phyloP scores from a whole-genome alignment of 2,329 filamentous ascomycete species.

The Xylariaceae sp. region DNA sequence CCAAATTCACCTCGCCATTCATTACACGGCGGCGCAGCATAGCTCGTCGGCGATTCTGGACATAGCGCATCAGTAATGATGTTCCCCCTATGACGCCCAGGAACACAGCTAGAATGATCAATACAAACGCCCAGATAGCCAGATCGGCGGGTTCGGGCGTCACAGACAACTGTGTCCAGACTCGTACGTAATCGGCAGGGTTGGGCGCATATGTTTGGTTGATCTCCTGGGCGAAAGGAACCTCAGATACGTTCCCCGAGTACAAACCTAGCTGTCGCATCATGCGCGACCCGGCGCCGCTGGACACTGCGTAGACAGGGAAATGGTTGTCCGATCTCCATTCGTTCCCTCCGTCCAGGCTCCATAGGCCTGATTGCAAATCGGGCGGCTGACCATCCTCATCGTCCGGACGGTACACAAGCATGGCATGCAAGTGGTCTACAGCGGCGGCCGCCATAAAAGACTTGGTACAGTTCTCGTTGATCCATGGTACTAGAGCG shows the following conservation, averaged over 20 bases:
- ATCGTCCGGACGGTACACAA: constrained; percentile 58
- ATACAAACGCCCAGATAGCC: constrained; percentile 74
- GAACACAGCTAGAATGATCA: constrained; percentile 66
- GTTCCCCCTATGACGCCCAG: constrained; percentile 61
- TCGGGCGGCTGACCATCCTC: constrained; percentile 59
- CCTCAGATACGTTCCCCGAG: constrained; percentile 64
- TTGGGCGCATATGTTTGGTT: constrained; percentile 50
- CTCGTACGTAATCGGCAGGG: constrained; percentile 53
- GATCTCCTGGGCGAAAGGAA: constrained; percentile 55
- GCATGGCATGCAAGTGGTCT: constrained; percentile 56
- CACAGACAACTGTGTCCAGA: constrained; percentile 52
- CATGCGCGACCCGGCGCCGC: constrained; percentile 59
- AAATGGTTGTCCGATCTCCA: constrained; percentile 70
- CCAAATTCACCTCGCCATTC: constrained; percentile 76
- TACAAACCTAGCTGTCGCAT: constrained; percentile 70
- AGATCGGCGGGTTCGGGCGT: constrained; percentile 51
- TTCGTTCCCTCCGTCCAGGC: constrained; percentile 59
- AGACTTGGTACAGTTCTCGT: constrained; percentile 62
- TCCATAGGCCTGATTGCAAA: constrained; percentile 61
- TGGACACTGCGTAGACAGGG: constrained; percentile 78
- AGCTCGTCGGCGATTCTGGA: constrained; percentile 66
- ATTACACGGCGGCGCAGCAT: constrained; percentile 65
- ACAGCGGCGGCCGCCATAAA: constrained; percentile 60
- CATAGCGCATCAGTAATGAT: constrained; percentile 67
- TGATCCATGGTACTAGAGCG: constrained; percentile 83